Evolutionary conservation across 2,329 filamentous ascomycete genomes (phyloP).

Genomic region (Dactylella cylindrospora): DNA sequence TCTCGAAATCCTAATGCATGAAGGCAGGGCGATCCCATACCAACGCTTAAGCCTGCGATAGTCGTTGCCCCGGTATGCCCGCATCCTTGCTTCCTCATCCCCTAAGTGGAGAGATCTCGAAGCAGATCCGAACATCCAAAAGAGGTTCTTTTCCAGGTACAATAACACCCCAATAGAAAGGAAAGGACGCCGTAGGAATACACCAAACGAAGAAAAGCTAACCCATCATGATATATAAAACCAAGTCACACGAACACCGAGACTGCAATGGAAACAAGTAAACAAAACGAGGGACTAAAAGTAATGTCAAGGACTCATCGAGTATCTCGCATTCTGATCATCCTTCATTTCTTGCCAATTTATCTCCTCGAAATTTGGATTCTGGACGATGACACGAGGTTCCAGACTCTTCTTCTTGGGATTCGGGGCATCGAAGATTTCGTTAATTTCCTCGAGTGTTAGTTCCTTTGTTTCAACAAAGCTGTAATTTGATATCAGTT

Average conservation of each 20-base stretch:
- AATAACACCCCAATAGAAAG: background rate
- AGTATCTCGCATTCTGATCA: conserved; percentile 26
- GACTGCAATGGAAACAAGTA: conserved; percentile 2
- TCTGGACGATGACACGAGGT: conserved; percentile 30
- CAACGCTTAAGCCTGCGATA: too few relatives aligned
- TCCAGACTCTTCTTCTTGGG: conserved; percentile 47
- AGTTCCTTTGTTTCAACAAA: conserved; percentile 68
- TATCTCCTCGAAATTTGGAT: conserved; percentile 43
- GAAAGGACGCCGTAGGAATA: conserved; percentile 21
- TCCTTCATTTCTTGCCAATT: conserved; percentile 43
- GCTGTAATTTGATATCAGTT: conserved; percentile 24
- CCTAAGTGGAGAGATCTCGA: background rate
- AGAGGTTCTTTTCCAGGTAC: conserved; percentile 1
- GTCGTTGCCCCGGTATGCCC: too few relatives aligned
- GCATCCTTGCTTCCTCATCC: background rate
- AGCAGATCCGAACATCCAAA: background rate
- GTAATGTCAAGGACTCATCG: conserved; percentile 35
- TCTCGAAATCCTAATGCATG: too few relatives aligned
- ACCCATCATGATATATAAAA: too few relatives aligned
- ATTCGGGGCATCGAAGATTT: conserved; percentile 64
- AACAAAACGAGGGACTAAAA: background rate
- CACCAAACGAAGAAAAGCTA: conserved; percentile 4
- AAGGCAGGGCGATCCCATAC: too few relatives aligned
- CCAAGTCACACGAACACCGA: conserved; percentile 14
- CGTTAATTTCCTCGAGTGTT: conserved; percentile 69